These are phyloP conservation scores for Neobulgaria alba DNA, from an alignment of 2,329 filamentous ascomycete species.

Conservation along the genomic window DNA sequence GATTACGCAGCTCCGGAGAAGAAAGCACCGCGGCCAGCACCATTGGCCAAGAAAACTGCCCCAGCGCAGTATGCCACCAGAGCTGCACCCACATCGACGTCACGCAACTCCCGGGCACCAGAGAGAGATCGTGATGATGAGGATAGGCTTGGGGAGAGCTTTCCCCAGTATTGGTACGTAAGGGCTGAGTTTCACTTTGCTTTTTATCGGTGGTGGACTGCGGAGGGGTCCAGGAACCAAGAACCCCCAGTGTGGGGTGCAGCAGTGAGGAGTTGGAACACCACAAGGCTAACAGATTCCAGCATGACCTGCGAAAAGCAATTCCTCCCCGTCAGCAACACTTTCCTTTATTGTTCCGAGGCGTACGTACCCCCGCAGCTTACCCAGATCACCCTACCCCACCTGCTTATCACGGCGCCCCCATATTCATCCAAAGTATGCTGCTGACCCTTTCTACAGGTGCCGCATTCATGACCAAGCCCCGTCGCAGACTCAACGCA, in stretches of 20 bases:
- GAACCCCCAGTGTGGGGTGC: slow-evolving; percentile 19
- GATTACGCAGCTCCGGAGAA: slow-evolving; percentile 18
- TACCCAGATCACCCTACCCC: not conserved
- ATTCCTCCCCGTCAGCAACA: slow-evolving; percentile 50
- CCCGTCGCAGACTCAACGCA: slow-evolving; percentile 11
- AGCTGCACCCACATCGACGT: slow-evolving; percentile 5
- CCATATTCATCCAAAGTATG: slow-evolving; percentile 9
- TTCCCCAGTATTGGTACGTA: slow-evolving; percentile 57
- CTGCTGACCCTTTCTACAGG: slow-evolving; percentile 11
- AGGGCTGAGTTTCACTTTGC: slow-evolving; percentile 1
- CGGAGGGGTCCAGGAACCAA: slow-evolving; percentile 6
- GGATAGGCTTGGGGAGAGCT: slow-evolving; percentile 45
- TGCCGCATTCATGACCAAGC: slow-evolving; percentile 25
- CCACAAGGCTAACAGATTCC: slow-evolving; percentile 19
- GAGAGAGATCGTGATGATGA: slow-evolving; percentile 17
- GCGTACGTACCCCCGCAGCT: slow-evolving; percentile 37
- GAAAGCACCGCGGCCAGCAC: slow-evolving; percentile 16
- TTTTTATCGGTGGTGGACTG: no score
- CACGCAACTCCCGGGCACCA: slow-evolving; percentile 8
- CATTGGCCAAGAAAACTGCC: slow-evolving; percentile 13
- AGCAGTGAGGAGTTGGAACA: slow-evolving; percentile 6
- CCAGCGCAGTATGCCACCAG: slow-evolving; percentile 18
- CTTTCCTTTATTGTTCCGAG: slow-evolving; percentile 54
- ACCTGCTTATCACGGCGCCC: not conserved
- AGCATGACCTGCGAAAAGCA: slow-evolving; percentile 63